Percentiles rank a stretch among this genome's conserved stretches.
These are phyloP conservation scores for Apiospora marii DNA, from an alignment of 2,329 filamentous ascomycete genomes.

Conservation along the genomic window DNA sequence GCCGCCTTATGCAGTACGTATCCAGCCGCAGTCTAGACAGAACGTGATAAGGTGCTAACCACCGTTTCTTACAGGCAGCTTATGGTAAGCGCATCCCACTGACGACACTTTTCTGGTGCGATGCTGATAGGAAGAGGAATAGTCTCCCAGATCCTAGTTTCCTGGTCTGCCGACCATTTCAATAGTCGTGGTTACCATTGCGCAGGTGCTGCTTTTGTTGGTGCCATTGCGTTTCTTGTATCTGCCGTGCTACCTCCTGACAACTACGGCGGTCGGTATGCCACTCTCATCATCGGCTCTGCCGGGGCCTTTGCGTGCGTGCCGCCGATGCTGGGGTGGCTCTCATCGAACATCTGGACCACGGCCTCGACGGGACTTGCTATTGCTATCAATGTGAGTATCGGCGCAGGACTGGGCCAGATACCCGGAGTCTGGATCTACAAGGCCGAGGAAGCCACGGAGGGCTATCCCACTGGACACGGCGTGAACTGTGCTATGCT, in stretches of 20 bases:
- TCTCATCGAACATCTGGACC: slow-evolving; percentile 69
- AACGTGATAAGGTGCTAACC: not conserved
- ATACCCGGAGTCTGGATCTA: slow-evolving; percentile 79
- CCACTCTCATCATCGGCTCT: slow-evolving; percentile 71
- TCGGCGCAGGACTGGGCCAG: slow-evolving; percentile 71
- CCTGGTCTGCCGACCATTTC: slow-evolving; percentile 68
- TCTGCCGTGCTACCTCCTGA: slow-evolving; percentile 68
- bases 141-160: slow-evolving; percentile 47
- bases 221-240: slow-evolving; percentile 60
- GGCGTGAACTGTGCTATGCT: slow-evolving; percentile 70
- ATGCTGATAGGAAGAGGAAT: not conserved
- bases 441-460: slow-evolving; percentile 63
- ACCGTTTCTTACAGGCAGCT: slow-evolving; percentile 31
- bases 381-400: slow-evolving; percentile 72
- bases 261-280: slow-evolving; percentile 68
- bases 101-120: not conserved
- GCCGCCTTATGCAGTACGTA: slow-evolving; percentile 61
- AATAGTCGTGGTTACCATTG: slow-evolving; percentile 58
- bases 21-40: too few relatives aligned
- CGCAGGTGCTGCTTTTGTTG: slow-evolving; percentile 50
- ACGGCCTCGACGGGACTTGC: slow-evolving; percentile 71
- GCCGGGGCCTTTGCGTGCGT: slow-evolving; percentile 73
- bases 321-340: slow-evolving; percentile 72
- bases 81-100: not conserved
- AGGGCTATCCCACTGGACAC: slow-evolving; percentile 73